Base-by-base conservation (phyloP, 805 yeast species). In the Saccharomycopsis babjevae region DNA sequence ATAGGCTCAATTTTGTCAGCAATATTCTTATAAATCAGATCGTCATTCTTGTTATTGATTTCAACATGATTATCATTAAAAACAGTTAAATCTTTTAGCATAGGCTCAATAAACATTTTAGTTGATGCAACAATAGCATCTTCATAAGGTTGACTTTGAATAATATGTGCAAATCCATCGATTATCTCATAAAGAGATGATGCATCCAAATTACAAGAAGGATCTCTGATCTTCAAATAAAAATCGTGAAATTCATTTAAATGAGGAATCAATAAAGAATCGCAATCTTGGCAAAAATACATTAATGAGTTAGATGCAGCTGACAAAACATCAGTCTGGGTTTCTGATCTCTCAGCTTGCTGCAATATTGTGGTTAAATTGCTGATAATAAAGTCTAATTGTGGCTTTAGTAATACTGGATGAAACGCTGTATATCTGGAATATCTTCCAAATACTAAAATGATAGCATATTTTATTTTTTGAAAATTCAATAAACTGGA, bases 271-370 rank as follows among this genome's bases (percentile, higher is more conserved):
- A 94, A 74, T 16, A 84, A 76, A 13, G 71, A 68, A 0, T 92
- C 81, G 68, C 99, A 94, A 73, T 96, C 99, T 68, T 89, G 88
- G 74, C 97, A 92, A 69, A 94, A 89, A 70, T 84, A 93, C 92
- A 90, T 89, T 68, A 94, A 78, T 0, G 99, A 96, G 72, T 89
- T 92, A 0, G 97, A 86, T 0, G 97, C 89, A 0, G 99, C 97
- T 32, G 86, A 81, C 28, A 86, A 77, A 36, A 89, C 86, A 18
- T 63, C 65, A 30, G 57, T 61, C 55, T 63, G 62, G 13, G 57
- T 52, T 82, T 84, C 50, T 5, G 18, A n/a, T 15, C 34, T 25
- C 7, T 50, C 69, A 52, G 68, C 66, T 5, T 74, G 74, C 46
- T 66, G 62, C 61, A 65, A 68, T 34, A 74, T 72, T 58, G 65